Evolutionary conservation across 2,329 filamentous ascomycete genomes (phyloP).

Genomic region (Cryphonectria naterciae): DNA sequence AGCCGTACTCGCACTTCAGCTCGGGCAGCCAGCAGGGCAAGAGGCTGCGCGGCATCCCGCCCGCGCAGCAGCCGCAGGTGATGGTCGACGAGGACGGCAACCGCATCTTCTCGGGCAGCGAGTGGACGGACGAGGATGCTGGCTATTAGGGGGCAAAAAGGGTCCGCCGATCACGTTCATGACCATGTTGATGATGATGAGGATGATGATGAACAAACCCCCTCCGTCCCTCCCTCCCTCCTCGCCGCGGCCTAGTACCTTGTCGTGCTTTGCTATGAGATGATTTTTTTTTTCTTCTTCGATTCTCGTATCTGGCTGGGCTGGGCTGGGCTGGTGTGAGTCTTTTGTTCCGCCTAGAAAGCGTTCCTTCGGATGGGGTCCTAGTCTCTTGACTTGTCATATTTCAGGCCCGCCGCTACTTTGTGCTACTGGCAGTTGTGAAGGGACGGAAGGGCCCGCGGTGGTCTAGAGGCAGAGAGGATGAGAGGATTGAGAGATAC

Average conservation of each 20-base stretch:
- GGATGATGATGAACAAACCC: background rate
- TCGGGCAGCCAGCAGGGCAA: slow-evolving; percentile 46
- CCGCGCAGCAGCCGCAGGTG: slow-evolving; percentile 51
- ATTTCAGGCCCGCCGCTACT: slow-evolving; percentile 6
- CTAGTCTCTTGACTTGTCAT: background rate
- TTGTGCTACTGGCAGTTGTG: slow-evolving; percentile 1
- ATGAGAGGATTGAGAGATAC: background rate
- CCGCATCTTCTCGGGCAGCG: slow-evolving; percentile 65
- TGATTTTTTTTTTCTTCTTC: background rate
- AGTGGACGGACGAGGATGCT: slow-evolving; percentile 69
- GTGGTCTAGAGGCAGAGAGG: background rate
- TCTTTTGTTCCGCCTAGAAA: slow-evolving; percentile 18
- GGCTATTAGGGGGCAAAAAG: slow-evolving; percentile 47
- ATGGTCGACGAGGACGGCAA: slow-evolving; percentile 63
- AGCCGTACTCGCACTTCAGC: slow-evolving; percentile 60
- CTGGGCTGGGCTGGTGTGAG: slow-evolving; percentile 11
- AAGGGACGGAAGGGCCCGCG: background rate
- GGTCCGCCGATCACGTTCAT: slow-evolving; percentile 26
- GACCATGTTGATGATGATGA: slow-evolving; percentile 15
- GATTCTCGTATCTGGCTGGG: slow-evolving; percentile 19
- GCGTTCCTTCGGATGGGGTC: slow-evolving; percentile 5
- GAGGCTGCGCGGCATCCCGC: slow-evolving; percentile 60
- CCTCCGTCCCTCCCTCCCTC: too few relatives aligned
- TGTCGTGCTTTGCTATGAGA: background rate
- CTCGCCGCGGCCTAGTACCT: background rate